Base-by-base conservation (phyloP, 225 moss, liverwort and hornwort species). In the Marchantia paleacea region DNA sequence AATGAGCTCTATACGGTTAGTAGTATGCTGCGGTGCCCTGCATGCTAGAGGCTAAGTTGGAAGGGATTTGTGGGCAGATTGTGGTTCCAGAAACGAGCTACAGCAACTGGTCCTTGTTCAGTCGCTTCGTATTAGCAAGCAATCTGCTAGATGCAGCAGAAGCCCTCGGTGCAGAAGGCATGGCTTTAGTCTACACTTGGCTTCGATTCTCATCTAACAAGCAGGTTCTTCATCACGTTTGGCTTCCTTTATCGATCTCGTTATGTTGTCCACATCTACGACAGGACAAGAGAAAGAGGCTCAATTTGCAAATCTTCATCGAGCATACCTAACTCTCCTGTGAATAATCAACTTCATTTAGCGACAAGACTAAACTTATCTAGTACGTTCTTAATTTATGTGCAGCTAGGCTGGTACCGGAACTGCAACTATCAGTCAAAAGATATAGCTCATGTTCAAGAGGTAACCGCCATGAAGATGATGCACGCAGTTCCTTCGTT, bases 381-480 rank as follows among this genome's bases (percentile, higher is more conserved):
- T 19, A 39, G 39, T 39, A 39, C 5, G 5, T 39, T 39, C 39
- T 39, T 39, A 39, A 39, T 39, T 39, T 19, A 13, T 71, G 49
- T 80, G 75, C 80, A 84, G 80, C 79, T 84, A 24, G 66, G 65
- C 29, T 84, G 83, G 80, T 84, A 79, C 55, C 80, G 83, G 6
- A 80, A 84, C 20, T 80, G 83, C 79, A 84, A 84, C 75, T 84
- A 84, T 55, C 80, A 84, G 67, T 80, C 83, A 60, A 84, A 84
- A 52, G 83, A 84, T 63, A 84, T 84, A 24, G 75, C 83, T 51
- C 67, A 80, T 69, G 83, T 80, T 53, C 80, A 84, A 80, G 75
- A 84, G 83, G 83, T 84, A 79, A 70, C 18, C 39, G 39, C 39
- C 39, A 5, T 39, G 39, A 39, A 39, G 39, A 5, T 39, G 3